phyloP scores from a whole-genome alignment of 129 eudicot genomes.

The Centaurea solstitialis region DNA sequence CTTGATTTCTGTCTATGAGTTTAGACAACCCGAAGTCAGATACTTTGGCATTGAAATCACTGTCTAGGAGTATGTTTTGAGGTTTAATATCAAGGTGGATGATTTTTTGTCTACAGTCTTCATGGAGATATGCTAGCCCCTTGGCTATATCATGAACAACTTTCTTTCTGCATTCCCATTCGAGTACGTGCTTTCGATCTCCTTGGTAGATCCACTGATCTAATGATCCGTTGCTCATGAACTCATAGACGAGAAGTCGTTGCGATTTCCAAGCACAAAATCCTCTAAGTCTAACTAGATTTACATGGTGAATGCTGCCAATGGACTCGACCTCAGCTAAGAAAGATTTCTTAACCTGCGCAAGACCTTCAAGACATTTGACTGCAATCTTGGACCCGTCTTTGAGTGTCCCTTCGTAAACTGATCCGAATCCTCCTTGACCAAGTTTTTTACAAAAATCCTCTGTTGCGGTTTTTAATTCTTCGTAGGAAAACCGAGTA shows the following conservation, averaged over 20 bases:
- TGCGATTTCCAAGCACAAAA: slow-evolving; percentile 35
- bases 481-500: slow-evolving; percentile 37
- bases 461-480: slow-evolving; percentile 27
- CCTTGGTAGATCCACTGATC: slow-evolving; percentile 42
- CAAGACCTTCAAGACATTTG: slow-evolving; percentile 23
- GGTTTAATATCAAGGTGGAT: slow-evolving; percentile 28
- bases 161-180: slow-evolving; percentile 25
- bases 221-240: slow-evolving; percentile 38
- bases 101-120: slow-evolving; percentile 34
- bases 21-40: slow-evolving; percentile 24
- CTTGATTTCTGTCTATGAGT: slow-evolving; percentile 15
- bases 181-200: background rate
- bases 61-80: slow-evolving; percentile 27
- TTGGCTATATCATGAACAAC: slow-evolving; percentile 27
- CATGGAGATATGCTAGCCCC: slow-evolving; percentile 37
- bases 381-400: slow-evolving; percentile 34
- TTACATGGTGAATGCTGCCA: slow-evolving; percentile 47
- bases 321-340: slow-evolving; percentile 45
- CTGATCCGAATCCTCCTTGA: slow-evolving; percentile 48
- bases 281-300: slow-evolving; percentile 39
- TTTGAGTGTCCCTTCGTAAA: slow-evolving; percentile 12
- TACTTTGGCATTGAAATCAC: background rate
- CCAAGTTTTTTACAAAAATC: slow-evolving; percentile 50
- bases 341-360: slow-evolving; percentile 23
- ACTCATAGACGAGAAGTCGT: slow-evolving; percentile 36